Percentiles rank a stretch among this genome's conserved stretches.
Conservation (phyloP, 208 protist genomes). For the Leptomonas seymouri region DNA sequence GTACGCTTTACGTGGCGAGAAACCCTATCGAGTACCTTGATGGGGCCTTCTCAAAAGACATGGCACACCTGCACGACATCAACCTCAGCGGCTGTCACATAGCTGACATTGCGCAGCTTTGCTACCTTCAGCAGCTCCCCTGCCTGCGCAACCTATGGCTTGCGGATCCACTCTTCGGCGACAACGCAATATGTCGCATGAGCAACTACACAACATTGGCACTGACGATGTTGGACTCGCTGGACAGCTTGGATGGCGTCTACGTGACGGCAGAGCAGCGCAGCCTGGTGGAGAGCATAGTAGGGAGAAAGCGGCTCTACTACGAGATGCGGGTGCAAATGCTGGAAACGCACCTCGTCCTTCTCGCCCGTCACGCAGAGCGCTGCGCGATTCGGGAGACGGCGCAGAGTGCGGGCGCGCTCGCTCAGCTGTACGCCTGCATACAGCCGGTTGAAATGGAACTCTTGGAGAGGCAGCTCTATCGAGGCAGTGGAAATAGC, state of each 20-base stretch:
- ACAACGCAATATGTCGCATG: conserved; percentile 90
- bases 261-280: conserved; percentile 82
- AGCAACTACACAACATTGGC: conserved; percentile 95
- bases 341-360: conserved; percentile 80
- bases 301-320: conserved; percentile 94
- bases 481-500: conserved; percentile 8
- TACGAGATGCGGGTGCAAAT: conserved; percentile 95
- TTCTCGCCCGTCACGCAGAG: conserved; percentile 46
- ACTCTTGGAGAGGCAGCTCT: conserved; percentile 39
- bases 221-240: conserved; percentile 65
- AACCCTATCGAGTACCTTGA: conserved; percentile 76
- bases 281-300: conserved; percentile 81
- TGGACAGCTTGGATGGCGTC: conserved; percentile 83
- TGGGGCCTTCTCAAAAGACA: conserved; percentile 47
- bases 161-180: conserved; percentile 91
- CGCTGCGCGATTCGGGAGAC: conserved; percentile 18
- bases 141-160: conserved; percentile 80
- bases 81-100: conserved; percentile 92
- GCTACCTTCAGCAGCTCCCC: conserved; percentile 67
- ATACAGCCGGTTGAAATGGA: conserved; percentile 40
- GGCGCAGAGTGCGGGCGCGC: conserved; percentile 31
- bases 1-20: conserved; percentile 71
- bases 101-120: conserved; percentile 86
- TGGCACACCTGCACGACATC: conserved; percentile 77
- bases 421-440: conserved; percentile 31